Conservation (phyloP, 148 eudicot species). For the Drosera capensis region DNA sequence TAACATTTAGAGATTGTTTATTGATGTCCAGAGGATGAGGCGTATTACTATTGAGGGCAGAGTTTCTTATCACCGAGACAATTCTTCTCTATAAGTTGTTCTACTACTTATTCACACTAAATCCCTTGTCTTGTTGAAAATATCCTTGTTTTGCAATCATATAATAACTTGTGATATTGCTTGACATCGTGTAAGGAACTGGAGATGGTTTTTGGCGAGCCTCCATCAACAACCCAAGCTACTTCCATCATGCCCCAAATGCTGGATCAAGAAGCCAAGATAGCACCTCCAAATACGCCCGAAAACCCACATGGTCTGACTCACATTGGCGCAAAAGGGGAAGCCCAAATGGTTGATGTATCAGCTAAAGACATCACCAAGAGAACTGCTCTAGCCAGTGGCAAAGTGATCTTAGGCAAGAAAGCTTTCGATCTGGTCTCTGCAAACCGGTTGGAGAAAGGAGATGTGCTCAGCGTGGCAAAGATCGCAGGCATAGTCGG, state of each 20-base stretch:
- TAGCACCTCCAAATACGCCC: conserved; percentile 10
- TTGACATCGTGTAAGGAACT: conserved; percentile 52
- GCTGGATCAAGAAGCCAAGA: conserved; percentile 19
- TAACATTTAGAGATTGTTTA: too few species aligned
- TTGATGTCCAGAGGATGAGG: too few species aligned
- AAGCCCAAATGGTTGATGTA: conserved; percentile 93
- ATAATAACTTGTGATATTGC: too few species aligned
- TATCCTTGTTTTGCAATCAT: not conserved
- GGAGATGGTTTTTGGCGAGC: conserved; percentile 67
- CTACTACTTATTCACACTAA: too few species aligned
- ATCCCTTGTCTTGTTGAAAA: not conserved
- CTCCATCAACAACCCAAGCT: conserved; percentile 33
- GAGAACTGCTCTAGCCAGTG: conserved; percentile 71
- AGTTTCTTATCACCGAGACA: too few species aligned
- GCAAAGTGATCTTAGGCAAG: conserved; percentile 69
- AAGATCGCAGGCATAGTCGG: conserved; percentile 75
- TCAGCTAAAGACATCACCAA: conserved; percentile 57
- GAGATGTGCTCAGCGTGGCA: conserved; percentile 80
- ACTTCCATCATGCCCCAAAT: conserved; percentile 21
- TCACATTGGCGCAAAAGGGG: conserved; percentile 54
- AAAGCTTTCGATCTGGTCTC: conserved; percentile 70
- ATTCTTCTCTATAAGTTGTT: too few species aligned
- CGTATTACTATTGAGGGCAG: too few species aligned
- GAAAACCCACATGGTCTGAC: conserved; percentile 22
- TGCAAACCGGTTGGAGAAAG: conserved; percentile 71